Percentiles rank a stretch among this genome's conserved stretches.
Evolutionary conservation across 2,329 filamentous ascomycete species (phyloP).

Genomic region (Stemphylium vesicarium): DNA sequence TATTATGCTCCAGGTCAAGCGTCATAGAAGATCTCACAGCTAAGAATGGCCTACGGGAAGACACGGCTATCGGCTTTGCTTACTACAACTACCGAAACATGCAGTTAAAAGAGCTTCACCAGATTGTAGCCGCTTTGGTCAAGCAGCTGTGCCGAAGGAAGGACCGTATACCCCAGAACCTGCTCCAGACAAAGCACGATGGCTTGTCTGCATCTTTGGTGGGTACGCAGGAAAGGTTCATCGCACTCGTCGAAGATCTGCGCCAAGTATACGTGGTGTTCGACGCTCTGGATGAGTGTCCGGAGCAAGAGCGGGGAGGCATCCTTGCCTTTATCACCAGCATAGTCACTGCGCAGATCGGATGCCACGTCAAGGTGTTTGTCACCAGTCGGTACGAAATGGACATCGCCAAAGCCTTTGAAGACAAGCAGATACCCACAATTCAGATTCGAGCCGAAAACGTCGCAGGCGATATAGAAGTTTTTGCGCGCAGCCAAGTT

Average conservation of each 20-base stretch:
- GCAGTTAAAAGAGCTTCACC: constrained; percentile 2
- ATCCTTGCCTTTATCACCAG: background rate
- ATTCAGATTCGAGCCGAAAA: constrained; percentile 23
- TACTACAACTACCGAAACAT: constrained; percentile 29
- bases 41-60: constrained; percentile 10
- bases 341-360: constrained; percentile 7
- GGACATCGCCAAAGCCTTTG: constrained; percentile 27
- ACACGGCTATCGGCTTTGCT: constrained; percentile 23
- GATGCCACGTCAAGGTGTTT: constrained; percentile 22
- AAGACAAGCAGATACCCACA: constrained; percentile 20
- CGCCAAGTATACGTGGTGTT: constrained; percentile 16
- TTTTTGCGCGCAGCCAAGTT: constrained; percentile 18
- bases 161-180: background rate
- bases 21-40: constrained; percentile 28
- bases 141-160: constrained; percentile 21
- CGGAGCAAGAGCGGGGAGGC: constrained; percentile 13
- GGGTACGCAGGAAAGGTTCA: constrained; percentile 14
- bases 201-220: constrained; percentile 13
- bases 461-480: constrained; percentile 23
- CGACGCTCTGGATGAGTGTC: constrained; percentile 26
- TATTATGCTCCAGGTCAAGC: constrained; percentile 20
- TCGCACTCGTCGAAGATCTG: constrained; percentile 8
- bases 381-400: constrained; percentile 27
- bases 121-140: constrained; percentile 16
- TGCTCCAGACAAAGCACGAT: constrained; percentile 18